Percentiles rank a stretch among this genome's conserved stretches.
phyloP scores from a whole-genome alignment of 768 basidiomycete genomes.

The Lactarius hengduanensis region DNA sequence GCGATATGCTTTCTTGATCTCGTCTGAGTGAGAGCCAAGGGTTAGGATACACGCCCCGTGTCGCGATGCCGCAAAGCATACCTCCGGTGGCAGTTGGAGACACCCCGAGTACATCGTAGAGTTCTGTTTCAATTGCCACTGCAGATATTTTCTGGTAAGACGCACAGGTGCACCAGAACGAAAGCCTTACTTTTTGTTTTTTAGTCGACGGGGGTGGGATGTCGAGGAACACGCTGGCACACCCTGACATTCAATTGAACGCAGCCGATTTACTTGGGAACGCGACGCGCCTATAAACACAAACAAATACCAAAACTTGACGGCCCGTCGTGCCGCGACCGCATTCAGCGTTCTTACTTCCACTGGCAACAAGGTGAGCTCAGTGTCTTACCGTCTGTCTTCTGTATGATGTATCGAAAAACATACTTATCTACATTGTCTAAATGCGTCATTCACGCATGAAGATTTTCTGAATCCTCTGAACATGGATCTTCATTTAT shows the following conservation, averaged over 20 bases:
- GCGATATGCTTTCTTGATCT: conserved; percentile 93
- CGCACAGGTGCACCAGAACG: neutral
- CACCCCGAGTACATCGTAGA: conserved; percentile 86
- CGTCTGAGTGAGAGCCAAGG: conserved; percentile 44
- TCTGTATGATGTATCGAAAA: conserved; percentile 50
- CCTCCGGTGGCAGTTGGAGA: conserved; percentile 68
- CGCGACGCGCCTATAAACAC: conserved; percentile 13
- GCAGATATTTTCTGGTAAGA: neutral
- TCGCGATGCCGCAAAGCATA: conserved; percentile 36
- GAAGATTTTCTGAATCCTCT: conserved; percentile 43
- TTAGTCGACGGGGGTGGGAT: neutral
- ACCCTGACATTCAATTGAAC: neutral
- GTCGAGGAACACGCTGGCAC: conserved; percentile 7
- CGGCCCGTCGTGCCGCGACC: neutral
- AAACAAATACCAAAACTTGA: conserved; percentile 10
- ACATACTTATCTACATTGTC: conserved; percentile 91
- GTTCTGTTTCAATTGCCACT: conserved; percentile 76
- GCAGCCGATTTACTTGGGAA: neutral
- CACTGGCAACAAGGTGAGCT: conserved; percentile 20
- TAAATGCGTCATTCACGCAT: conserved; percentile 52
- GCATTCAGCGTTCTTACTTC: neutral
- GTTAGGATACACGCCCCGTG: conserved; percentile 27
- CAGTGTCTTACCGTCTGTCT: neutral
- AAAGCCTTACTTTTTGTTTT: conserved; percentile 9
- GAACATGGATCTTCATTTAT: conserved; percentile 12